A percentile compares a stretch with the other conserved stretches of the same genome.
Evolutionary conservation across 768 basidiomycete genomes (phyloP).

Genomic region (Amanita pallidorosea): DNA sequence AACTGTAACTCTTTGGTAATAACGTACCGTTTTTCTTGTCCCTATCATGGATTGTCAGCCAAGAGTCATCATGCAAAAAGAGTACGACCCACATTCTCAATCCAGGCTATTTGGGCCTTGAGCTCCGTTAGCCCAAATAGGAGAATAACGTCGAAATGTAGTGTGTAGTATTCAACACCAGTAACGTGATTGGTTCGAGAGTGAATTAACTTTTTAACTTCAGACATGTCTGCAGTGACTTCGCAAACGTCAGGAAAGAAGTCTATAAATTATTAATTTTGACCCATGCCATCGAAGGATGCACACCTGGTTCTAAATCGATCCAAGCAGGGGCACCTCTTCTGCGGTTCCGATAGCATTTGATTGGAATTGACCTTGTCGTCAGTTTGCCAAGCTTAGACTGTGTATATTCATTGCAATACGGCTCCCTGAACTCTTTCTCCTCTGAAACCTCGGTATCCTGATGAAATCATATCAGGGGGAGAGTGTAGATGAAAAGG

Average conservation of each 20-base stretch:
- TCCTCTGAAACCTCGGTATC: constrained; percentile 13
- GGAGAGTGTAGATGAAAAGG: too few relatives aligned
- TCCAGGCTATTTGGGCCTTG: constrained; percentile 34
- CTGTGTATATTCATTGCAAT: constrained; percentile 5
- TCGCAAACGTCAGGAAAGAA: constrained; percentile 12
- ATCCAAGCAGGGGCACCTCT: constrained; percentile 11
- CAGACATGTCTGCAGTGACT: constrained; percentile 13
- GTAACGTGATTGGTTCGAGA: not conserved
- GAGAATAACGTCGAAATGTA: constrained; percentile 27
- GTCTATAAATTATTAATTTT: not conserved
- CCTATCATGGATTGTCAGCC: constrained; percentile 4
- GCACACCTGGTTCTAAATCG: constrained; percentile 12
- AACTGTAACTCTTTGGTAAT: not conserved
- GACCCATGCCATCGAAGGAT: too few relatives aligned
- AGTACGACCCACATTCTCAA: constrained; percentile 20
- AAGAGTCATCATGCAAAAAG: not conserved
- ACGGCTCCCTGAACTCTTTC: constrained; percentile 12
- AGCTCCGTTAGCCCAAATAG: constrained; percentile 34
- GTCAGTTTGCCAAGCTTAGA: constrained; percentile 6
- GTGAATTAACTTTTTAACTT: constrained; percentile 3
- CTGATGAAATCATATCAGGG: not conserved
- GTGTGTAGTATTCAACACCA: constrained; percentile 11
- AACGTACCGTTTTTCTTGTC: constrained; percentile 11
- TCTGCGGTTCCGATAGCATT: constrained; percentile 13
- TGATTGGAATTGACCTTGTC: constrained; percentile 2